Base-by-base conservation (phyloP, 1,284 basidiomycete species). In the Athelia psychrophila region DNA sequence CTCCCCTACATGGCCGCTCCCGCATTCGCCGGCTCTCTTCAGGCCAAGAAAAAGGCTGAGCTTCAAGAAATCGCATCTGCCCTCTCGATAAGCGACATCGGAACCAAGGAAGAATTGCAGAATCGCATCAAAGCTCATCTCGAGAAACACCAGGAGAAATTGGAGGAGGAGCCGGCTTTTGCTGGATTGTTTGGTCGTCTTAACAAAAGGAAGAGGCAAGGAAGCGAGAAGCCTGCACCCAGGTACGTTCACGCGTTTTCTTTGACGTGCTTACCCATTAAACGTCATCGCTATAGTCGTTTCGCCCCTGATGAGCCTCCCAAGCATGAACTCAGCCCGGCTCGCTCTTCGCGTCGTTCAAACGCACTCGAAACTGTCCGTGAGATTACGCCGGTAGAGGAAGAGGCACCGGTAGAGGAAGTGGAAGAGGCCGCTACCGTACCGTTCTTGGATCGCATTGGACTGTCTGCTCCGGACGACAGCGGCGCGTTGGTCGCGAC, bases 81-180 rank as follows among this genome's bases (percentile, higher is more conserved):
- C 6, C 75, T 86, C 19, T 60, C 61, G 0, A 63, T 86, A 49
- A 74, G 71, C 49, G 75, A 79, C 50, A 52, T 67, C 32, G 84
- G 84, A 24, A 86, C 81, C 2, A 83, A 78, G 54, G 83, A 86
- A 24, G 82, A 83, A 2, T 55, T 86, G 9, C 75, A 79, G 48
- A 61, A 61, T 19, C 72, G 83, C 52, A 83, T 86, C 57, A 84
- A 80, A 59, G 76, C 70, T 51, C 74, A 84, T 54, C 73, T 86
- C 18, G 81, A 83, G 45, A 59, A 64, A 32, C 71, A 84, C 59
- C 77, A 79, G 48, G 55, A 69, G 19, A 58, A 65, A 15, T 70
- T 85, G 19, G 81, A 82, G 58, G 78, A 80, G 19, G 68, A 83
- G 49, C 76, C 81, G 12, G 60, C 54, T 1, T 86, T 84, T 59